A percentile compares a stretch with the other conserved stretches of the same genome.
Evolutionary conservation across 140 eudicot genomes (phyloP).

Genomic region (Oenanthe javanica): DNA sequence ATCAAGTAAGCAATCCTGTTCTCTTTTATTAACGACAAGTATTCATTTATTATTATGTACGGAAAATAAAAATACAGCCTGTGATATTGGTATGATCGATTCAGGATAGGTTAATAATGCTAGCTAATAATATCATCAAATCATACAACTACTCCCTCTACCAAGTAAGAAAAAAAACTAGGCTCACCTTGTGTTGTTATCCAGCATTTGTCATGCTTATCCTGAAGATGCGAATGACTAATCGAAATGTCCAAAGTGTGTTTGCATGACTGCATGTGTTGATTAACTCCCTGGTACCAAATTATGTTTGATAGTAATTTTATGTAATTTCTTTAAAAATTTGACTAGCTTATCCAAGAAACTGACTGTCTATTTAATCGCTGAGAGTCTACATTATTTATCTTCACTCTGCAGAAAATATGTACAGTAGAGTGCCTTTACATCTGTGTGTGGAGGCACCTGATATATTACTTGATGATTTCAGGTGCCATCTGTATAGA

Average conservation of each 20-base stretch:
- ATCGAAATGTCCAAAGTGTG: no score
- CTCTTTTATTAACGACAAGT: no score
- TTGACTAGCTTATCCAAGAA: background rate
- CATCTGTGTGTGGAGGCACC: background rate
- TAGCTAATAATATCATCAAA: background rate
- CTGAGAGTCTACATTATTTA: background rate
- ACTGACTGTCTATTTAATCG: background rate
- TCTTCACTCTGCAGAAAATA: background rate
- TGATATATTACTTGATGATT: background rate
- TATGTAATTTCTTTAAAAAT: background rate
- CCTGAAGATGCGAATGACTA: background rate
- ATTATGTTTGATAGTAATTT: background rate
- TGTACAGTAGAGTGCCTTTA: background rate
- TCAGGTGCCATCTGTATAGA: slow-evolving; percentile 80
- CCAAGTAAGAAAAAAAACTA: no score
- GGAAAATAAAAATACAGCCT: no score
- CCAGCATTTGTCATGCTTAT: background rate
- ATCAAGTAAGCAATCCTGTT: no score
- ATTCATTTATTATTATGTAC: no score
- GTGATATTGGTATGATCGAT: no score
- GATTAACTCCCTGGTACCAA: background rate
- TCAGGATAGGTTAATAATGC: no score
- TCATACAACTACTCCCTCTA: background rate
- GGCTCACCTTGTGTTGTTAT: no score
- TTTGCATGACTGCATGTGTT: no score